Percentiles rank a stretch among this genome's conserved stretches.
These are phyloP conservation scores for Aureobasidium sp. DNA, from an alignment of 2,329 filamentous ascomycete genomes.

Conservation along the genomic window DNA sequence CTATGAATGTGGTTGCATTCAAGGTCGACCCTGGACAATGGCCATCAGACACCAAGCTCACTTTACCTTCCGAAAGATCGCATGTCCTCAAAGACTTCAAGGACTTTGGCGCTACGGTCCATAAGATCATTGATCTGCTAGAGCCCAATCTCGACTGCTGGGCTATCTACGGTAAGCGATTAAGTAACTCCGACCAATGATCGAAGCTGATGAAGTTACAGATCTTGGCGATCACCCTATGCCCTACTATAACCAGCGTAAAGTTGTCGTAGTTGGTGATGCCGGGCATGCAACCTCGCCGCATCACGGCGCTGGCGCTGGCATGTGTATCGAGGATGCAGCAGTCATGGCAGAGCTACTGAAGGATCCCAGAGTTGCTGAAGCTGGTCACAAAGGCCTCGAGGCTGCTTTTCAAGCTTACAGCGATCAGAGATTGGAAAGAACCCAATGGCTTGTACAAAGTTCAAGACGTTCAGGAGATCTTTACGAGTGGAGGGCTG, in stretches of 20 bases:
- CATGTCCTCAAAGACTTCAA: conserved; percentile 20
- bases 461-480: conserved; percentile 32
- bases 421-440: conserved; percentile 29
- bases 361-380: conserved; percentile 15
- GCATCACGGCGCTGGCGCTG: conserved; percentile 31
- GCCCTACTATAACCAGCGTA: conserved; percentile 27
- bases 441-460: conserved; percentile 38
- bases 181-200: no score
- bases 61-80: conserved; percentile 17
- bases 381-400: conserved; percentile 15
- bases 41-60: conserved; percentile 19
- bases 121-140: conserved; percentile 19
- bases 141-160: conserved; percentile 24
- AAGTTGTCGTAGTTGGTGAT: conserved; percentile 31
- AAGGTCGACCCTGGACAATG: conserved; percentile 17
- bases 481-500: conserved; percentile 32
- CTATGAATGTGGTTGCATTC: conserved; percentile 23
- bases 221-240: conserved; percentile 25
- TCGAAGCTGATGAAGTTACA: no score
- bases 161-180: conserved; percentile 29
- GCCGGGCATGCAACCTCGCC: conserved; percentile 35
- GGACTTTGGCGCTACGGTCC: conserved; percentile 19
- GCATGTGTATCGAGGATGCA: conserved; percentile 24
- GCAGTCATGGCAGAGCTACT: conserved; percentile 22
- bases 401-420: conserved; percentile 33